Evolutionary conservation across 2,329 filamentous ascomycete species (phyloP).

Genomic region (Calonectria leucothoes): DNA sequence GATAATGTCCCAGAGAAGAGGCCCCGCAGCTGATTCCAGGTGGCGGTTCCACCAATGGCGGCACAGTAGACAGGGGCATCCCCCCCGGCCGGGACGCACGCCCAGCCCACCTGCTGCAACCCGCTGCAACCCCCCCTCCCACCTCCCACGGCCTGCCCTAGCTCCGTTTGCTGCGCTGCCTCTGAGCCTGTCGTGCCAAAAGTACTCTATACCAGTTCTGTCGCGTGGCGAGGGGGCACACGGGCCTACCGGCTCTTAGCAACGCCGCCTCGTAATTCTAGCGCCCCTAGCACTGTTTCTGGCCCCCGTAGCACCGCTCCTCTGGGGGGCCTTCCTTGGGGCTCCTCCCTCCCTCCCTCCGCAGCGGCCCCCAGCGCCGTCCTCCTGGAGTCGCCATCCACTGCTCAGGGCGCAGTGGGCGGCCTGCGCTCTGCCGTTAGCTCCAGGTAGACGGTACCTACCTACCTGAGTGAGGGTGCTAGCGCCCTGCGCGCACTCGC

Average conservation of each 20-base stretch:
- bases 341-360: background rate
- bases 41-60: conserved; percentile 13
- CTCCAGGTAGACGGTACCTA: conserved; percentile 18
- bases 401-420: background rate
- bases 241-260: conserved; percentile 11
- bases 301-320: background rate
- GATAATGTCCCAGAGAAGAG: background rate
- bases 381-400: background rate
- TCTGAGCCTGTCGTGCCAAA: background rate
- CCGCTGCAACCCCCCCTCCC: conserved; percentile 14
- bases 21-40: conserved; percentile 4
- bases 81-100: conserved; percentile 8
- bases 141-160: conserved; percentile 10
- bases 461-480: background rate
- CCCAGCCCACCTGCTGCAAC: conserved; percentile 16
- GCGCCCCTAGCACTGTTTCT: conserved; percentile 7
- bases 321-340: background rate
- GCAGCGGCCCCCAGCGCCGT: background rate
- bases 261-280: conserved; percentile 7
- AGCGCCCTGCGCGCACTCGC: background rate
- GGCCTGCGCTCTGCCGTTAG: conserved; percentile 13
- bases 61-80: background rate
- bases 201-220: conserved; percentile 6
- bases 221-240: conserved; percentile 17
- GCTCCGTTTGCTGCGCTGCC: background rate